phyloP scores from a whole-genome alignment of 2,329 filamentous ascomycete genomes.

The Botryotinia convoluta region DNA sequence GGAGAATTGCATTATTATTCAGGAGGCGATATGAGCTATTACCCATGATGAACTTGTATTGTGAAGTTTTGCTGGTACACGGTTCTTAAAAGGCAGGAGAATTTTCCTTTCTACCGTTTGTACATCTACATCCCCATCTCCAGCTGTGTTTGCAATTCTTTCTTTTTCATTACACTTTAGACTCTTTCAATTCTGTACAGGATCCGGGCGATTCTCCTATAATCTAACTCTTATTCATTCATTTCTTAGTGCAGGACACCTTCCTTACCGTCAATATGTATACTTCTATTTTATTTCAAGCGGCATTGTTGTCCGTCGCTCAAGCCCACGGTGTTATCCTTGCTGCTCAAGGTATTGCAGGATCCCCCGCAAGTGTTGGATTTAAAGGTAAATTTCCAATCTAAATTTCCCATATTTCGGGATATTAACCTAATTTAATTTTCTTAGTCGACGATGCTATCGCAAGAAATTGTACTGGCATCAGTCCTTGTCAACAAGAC shows the following conservation, averaged over 20 bases:
- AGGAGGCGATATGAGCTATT: background rate
- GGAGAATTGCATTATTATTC: background rate
- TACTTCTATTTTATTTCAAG: constrained; percentile 14
- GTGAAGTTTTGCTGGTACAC: background rate
- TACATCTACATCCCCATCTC: constrained; percentile 12
- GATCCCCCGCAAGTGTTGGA: constrained; percentile 13
- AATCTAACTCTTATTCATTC: constrained; percentile 17
- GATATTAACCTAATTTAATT: background rate
- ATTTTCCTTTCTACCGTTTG: background rate
- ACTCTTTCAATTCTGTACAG: constrained; percentile 7
- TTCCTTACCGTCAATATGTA: constrained; percentile 14
- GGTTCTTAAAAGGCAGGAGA: background rate
- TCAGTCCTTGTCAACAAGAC: constrained; percentile 65
- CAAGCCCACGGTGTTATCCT: constrained; percentile 18
- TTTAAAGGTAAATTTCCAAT: constrained; percentile 8
- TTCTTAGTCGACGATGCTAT: constrained; percentile 49
- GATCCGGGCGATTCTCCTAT: constrained; percentile 21
- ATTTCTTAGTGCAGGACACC: constrained; percentile 20
- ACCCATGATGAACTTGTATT: background rate
- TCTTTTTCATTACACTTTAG: background rate
- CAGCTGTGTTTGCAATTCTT: background rate
- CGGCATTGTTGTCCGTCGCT: constrained; percentile 11
- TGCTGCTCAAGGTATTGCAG: constrained; percentile 12
- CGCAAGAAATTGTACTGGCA: constrained; percentile 60
- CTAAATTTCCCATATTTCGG: background rate